Conservation (phyloP, 345 rosid species). For the Gossypium rotundifolium region DNA sequence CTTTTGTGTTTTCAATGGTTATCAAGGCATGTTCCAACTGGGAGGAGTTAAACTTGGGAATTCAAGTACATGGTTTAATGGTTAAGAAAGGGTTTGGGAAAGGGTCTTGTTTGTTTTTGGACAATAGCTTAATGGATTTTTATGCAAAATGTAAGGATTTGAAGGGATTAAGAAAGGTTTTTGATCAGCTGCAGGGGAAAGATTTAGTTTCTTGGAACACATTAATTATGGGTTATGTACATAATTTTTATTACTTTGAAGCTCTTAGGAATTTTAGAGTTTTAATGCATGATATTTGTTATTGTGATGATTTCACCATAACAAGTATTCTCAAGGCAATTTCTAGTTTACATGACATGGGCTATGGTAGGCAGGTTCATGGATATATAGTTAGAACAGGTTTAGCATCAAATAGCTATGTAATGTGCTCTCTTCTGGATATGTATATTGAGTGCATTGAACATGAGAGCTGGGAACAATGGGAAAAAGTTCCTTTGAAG, state of each 20-base stretch:
- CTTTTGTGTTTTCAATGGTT: conserved; percentile 19
- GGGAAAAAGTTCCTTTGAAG: conserved; percentile 14
- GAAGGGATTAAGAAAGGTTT: conserved; percentile 17
- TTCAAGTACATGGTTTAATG: conserved; percentile 18
- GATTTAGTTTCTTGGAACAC: conserved; percentile 35
- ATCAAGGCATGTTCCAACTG: conserved; percentile 18
- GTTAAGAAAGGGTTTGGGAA: conserved; percentile 16
- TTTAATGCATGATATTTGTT: conserved; percentile 17
- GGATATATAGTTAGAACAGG: conserved; percentile 19
- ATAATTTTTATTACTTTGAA: conserved; percentile 16
- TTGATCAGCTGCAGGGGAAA: conserved; percentile 14
- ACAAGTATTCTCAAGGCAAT: conserved; percentile 24
- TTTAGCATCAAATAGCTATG: conserved; percentile 17
- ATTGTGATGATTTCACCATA: conserved; percentile 28
- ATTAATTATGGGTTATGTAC: conserved; percentile 25
- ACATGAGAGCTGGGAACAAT: conserved; percentile 10
- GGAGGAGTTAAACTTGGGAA: conserved; percentile 16
- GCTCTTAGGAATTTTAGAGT: conserved; percentile 18
- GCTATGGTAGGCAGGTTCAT: conserved; percentile 25
- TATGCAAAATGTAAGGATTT: conserved; percentile 23
- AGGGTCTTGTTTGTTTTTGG: conserved; percentile 14
- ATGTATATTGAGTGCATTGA: conserved; percentile 21
- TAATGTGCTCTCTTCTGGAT: conserved; percentile 26
- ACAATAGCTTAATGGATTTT: conserved; percentile 27
- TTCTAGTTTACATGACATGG: conserved; percentile 14